Evolutionary conservation across 441 rosid genomes (phyloP).

Genomic region (Populus hybrid): DNA sequence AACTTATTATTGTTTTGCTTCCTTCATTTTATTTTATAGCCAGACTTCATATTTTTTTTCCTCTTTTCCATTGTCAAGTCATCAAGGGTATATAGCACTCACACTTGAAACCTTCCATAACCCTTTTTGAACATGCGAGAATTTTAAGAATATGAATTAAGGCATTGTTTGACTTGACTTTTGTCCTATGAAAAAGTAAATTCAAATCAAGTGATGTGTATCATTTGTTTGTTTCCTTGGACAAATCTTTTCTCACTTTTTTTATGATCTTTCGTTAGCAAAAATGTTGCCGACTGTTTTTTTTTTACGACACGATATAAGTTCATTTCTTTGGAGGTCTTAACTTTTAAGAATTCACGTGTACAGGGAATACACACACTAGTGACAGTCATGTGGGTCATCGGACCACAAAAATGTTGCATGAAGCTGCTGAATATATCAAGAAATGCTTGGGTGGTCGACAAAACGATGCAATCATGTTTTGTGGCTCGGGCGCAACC

Average conservation of each 20-base stretch:
- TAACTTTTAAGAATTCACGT: too few species aligned
- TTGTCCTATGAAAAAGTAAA: too few species aligned
- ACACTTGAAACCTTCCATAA: too few species aligned
- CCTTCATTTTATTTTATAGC: constrained; percentile 30
- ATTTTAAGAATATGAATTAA: background rate
- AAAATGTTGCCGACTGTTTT: too few species aligned
- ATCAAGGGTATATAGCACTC: too few species aligned
- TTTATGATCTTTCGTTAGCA: background rate
- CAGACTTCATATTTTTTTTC: background rate
- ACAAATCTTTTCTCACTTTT: too few species aligned
- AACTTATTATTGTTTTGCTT: background rate
- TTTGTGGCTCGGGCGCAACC: constrained; percentile 62
- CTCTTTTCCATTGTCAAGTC: background rate
- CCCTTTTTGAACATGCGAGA: too few species aligned
- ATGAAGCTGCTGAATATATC: constrained; percentile 42
- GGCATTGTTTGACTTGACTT: too few species aligned
- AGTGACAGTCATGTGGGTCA: constrained; percentile 49
- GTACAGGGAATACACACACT: constrained; percentile 56
- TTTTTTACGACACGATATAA: too few species aligned
- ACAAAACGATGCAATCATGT: constrained; percentile 42
- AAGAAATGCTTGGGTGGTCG: constrained; percentile 51
- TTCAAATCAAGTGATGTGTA: too few species aligned
- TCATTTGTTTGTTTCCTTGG: too few species aligned
- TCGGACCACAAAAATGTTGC: constrained; percentile 45
- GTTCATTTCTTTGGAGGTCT: background rate